A percentile compares a stretch with the other conserved stretches of the same genome.
Conservation (phyloP, 176 grass and related monocot genomes). For the Zoysia japonica region DNA sequence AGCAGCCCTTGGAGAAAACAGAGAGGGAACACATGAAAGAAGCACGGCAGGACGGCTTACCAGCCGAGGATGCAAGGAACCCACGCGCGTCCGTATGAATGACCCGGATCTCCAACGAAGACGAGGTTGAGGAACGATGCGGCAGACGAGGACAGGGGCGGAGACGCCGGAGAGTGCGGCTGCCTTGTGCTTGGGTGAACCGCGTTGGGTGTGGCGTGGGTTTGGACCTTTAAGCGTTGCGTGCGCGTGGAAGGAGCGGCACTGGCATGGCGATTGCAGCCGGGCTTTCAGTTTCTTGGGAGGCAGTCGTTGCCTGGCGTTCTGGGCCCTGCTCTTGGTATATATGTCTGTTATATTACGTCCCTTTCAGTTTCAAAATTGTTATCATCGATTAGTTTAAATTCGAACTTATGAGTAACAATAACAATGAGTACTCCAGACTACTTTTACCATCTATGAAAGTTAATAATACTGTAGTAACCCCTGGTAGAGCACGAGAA, state of each 20-base stretch:
- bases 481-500: no score
- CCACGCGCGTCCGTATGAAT: neutral
- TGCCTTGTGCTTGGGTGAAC: neutral
- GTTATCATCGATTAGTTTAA: no score
- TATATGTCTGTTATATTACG: no score
- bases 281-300: neutral
- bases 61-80: neutral
- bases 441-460: no score
- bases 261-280: neutral
- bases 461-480: no score
- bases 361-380: no score
- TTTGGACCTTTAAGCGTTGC: neutral
- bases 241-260: neutral
- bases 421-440: no score
- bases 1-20: neutral
- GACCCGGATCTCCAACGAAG: neutral
- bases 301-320: neutral
- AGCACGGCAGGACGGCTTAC: slow-evolving; percentile 3
- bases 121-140: neutral
- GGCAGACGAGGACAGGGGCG: neutral
- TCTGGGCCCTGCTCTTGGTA: no score
- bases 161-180: neutral
- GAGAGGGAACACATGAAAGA: neutral
- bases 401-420: no score
- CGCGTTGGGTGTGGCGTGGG: neutral